Conservation (phyloP, 768 basidiomycete species). For the Steccherinum ochraceum region DNA sequence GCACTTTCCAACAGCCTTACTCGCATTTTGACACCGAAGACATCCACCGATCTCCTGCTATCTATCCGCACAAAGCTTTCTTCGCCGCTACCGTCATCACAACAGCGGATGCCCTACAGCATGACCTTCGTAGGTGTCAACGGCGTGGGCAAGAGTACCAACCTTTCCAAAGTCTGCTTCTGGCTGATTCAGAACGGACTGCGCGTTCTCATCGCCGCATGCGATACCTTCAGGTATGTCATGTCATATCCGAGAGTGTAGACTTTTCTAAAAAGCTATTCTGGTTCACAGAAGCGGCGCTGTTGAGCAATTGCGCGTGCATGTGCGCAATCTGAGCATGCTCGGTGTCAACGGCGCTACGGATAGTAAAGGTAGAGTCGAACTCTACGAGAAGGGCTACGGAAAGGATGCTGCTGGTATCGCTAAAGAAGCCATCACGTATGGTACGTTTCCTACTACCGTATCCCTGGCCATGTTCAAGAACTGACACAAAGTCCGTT, state of each 20-base stretch:
- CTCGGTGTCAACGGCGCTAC: slow-evolving; percentile 64
- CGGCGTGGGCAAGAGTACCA: slow-evolving; percentile 98
- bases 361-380: slow-evolving; percentile 71
- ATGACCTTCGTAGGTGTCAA: slow-evolving; percentile 98
- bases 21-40: slow-evolving; percentile 91
- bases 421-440: slow-evolving; percentile 88
- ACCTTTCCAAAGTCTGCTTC: slow-evolving; percentile 96
- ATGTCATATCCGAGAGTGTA: not conserved
- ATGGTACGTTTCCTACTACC: slow-evolving; percentile 50
- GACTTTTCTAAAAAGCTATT: slow-evolving; percentile 1
- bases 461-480: not conserved
- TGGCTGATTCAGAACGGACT: slow-evolving; percentile 97
- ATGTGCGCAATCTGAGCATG: slow-evolving; percentile 91
- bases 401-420: slow-evolving; percentile 99
- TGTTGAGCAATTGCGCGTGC: slow-evolving; percentile 95
- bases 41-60: slow-evolving; percentile 91
- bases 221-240: slow-evolving; percentile 88
- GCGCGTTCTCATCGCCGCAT: slow-evolving; percentile 93
- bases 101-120: slow-evolving; percentile 80
- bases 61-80: slow-evolving; percentile 88
- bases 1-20: slow-evolving; percentile 87
- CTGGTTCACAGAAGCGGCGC: slow-evolving; percentile 69
- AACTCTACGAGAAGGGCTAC: slow-evolving; percentile 94
- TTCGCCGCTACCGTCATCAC: slow-evolving; percentile 64
- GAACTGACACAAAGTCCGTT: no score